A percentile compares a stretch with the other conserved stretches of the same genome.
phyloP scores from a whole-genome alignment of 116 monocot genomes.

The Trichopus zeylanicus region DNA sequence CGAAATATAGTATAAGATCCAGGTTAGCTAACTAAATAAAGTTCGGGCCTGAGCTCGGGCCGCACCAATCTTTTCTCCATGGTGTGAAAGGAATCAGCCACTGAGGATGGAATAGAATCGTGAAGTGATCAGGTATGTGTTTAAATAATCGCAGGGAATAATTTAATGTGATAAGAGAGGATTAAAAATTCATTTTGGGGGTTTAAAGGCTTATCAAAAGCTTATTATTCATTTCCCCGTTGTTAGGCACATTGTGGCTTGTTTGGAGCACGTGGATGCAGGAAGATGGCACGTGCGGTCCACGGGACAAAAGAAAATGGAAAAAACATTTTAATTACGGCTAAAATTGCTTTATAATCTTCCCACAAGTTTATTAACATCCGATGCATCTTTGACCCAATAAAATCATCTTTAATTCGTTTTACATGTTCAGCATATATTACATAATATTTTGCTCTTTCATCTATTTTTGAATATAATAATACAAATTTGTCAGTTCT shows the following conservation, averaged over 20 bases:
- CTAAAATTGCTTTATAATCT: too few species aligned
- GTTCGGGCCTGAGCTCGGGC: not conserved
- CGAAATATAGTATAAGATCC: not conserved
- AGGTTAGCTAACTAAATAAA: not conserved
- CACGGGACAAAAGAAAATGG: not conserved
- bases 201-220: not conserved
- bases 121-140: not conserved
- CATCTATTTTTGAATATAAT: too few species aligned
- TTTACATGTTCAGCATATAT: too few species aligned
- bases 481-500: too few species aligned
- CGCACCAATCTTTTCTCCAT: not conserved
- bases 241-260: slow-evolving; percentile 1
- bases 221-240: too few species aligned
- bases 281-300: not conserved
- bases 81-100: not conserved
- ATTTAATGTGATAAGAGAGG: not conserved
- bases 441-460: too few species aligned
- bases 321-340: too few species aligned
- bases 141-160: not conserved
- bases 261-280: slow-evolving; percentile 3
- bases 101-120: not conserved
- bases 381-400: too few species aligned
- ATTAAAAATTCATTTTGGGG: not conserved
- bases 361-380: too few species aligned
- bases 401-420: too few species aligned